Base-by-base conservation (phyloP, 805 yeast species). In the Candida dajiaensis region DNA sequence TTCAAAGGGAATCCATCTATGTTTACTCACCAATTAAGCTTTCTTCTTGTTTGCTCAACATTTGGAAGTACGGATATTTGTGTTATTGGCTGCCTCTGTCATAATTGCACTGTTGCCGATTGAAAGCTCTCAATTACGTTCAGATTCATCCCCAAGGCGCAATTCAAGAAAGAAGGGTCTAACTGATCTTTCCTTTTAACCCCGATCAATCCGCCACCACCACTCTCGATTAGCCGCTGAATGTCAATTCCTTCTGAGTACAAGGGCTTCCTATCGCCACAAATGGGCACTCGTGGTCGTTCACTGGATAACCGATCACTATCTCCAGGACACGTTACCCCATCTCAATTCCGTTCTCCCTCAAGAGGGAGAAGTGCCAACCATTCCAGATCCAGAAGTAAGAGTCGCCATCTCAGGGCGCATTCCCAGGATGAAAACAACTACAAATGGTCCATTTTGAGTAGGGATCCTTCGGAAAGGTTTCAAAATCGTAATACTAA, bases 391-490 rank as follows among this genome's bases (percentile, higher is more conserved):
- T 42, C 44, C 4, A 15, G 38, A 15, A 47, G 54, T 40, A 52
- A 59, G 28, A 53, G 63, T 42, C 46, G 53, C 28, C 42, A 39
- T 3, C 54, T 55, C 4, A 49, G 59, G 33, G 59, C 65, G 0
- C 55, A 67, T 22, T 58, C 68, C 7, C 57, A 59, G 37, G 61
- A 59, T 13, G 61, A 71, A 29, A 61, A 61, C 19, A 58, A 57
- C 31, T 59, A 48, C 46, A 76, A 76, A 54, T 83, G 85, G 81
- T 76, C 86, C 0, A 81, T 85, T 38, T 72, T 86, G 41, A 76
- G 77, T 45, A 85, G 80, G 54, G 90, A 85, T 55, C 95, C 95
- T 0, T 81, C 82, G 51, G 85, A 82, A 55, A 67, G 94, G 48
- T 61, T 83, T 31, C 58, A 28, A 23, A 36, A 20, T 19, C 3